phyloP scores from a whole-genome alignment of 495 filamentous ascomycete genomes.

The Immersiella caudata region DNA sequence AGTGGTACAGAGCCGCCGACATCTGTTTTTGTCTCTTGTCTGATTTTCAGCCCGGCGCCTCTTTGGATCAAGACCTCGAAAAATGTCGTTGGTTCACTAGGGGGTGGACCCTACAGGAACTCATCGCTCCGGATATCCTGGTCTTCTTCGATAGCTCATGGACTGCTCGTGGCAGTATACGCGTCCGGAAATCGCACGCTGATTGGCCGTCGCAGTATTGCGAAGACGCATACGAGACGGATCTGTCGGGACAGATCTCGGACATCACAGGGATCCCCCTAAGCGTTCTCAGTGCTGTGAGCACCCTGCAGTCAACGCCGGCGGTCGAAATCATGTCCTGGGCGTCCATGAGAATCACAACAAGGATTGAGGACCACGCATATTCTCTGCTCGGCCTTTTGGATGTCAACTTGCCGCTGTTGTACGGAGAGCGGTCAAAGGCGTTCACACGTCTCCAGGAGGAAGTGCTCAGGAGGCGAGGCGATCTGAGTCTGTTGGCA shows the following conservation, averaged over 20 bases:
- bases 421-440: slow-evolving; percentile 2
- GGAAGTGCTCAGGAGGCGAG: neutral
- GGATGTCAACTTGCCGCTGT: slow-evolving; percentile 6
- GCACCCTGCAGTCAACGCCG: neutral
- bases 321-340: slow-evolving; percentile 11
- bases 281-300: neutral
- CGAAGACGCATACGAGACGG: neutral
- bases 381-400: neutral
- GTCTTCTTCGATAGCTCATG: slow-evolving; percentile 5
- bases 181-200: neutral
- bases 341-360: neutral
- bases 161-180: neutral
- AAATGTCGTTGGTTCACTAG: slow-evolving; percentile 3
- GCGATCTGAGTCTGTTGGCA: neutral
- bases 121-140: neutral
- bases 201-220: neutral
- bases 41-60: neutral
- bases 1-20: neutral
- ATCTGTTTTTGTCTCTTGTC: neutral
- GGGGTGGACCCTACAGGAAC: slow-evolving; percentile 5
- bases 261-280: slow-evolving; percentile 1
- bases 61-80: neutral
- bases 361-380: neutral
- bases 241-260: neutral
- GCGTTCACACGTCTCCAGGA: neutral